Conservation (phyloP, 192 early-diverging fungal genomes). For the Mortierella antarctica region DNA sequence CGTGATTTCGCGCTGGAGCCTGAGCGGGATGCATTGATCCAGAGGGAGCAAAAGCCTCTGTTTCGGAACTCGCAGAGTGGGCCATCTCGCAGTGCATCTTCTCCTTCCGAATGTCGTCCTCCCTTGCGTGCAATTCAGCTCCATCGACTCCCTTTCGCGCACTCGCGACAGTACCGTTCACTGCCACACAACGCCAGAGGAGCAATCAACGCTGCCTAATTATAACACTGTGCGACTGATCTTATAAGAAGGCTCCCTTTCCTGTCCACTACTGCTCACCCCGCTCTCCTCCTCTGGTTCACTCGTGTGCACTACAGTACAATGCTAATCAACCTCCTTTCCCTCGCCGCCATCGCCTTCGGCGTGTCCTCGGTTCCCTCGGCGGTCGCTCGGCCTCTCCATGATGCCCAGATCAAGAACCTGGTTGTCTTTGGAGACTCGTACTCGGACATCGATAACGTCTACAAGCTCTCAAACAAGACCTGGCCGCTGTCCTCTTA, state of each 20-base stretch:
- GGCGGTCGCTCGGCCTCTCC: background rate
- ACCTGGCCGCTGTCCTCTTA: slow-evolving; percentile 27
- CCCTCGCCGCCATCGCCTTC: slow-evolving; percentile 4
- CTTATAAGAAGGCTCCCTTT: background rate
- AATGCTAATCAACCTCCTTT: slow-evolving; percentile 16
- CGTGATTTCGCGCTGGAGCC: too few relatives aligned
- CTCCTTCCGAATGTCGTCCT: too few relatives aligned
- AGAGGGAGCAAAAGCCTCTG: background rate
- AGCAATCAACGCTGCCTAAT: too few relatives aligned
- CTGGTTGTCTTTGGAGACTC: slow-evolving; percentile 69
- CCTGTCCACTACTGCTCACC: background rate
- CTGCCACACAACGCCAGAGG: too few relatives aligned
- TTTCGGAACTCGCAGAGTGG: too few relatives aligned
- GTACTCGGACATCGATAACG: slow-evolving; percentile 60
- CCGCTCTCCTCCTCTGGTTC: background rate
- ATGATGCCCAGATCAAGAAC: slow-evolving; percentile 32
- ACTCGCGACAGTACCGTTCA: too few relatives aligned
- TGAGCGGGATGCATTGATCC: too few relatives aligned
- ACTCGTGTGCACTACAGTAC: background rate
- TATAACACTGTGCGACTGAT: too few relatives aligned
- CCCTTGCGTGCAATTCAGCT: too few relatives aligned
- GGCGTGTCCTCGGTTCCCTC: background rate
- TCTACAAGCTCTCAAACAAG: slow-evolving; percentile 30
- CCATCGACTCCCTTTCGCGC: too few relatives aligned
- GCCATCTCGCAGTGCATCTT: too few relatives aligned